phyloP scores from a whole-genome alignment of 176 grass and related monocot species.

The Oryza glumipatula region DNA sequence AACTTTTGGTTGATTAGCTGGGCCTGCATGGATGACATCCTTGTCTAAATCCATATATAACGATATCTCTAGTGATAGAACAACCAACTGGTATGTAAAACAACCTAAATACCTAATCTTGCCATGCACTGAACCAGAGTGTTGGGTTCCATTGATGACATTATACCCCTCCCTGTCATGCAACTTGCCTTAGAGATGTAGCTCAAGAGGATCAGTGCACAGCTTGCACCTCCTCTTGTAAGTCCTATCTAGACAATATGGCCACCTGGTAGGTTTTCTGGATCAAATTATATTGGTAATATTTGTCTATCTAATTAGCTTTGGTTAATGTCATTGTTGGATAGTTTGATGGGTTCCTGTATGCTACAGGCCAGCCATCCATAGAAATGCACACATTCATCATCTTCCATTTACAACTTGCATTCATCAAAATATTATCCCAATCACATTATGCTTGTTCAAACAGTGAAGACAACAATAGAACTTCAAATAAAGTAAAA shows the following conservation, averaged over 20 bases:
- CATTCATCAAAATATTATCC: background rate
- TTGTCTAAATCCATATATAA: background rate
- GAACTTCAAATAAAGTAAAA: background rate
- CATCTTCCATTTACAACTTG: constrained; percentile 4
- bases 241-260: background rate
- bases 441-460: constrained; percentile 5
- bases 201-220: background rate
- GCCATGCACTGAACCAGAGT: background rate
- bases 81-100: background rate
- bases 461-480: background rate
- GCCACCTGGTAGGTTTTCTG: background rate
- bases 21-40: background rate
- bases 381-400: background rate
- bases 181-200: too few species aligned
- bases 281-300: background rate
- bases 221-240: background rate
- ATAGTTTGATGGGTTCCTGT: background rate
- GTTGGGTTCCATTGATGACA: background rate
- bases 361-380: background rate
- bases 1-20: background rate
- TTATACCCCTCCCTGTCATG: too few species aligned
- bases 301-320: background rate
- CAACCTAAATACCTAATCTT: background rate
- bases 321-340: background rate
- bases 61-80: background rate